Conservation (phyloP, 1,284 basidiomycete genomes). For the Tilletia caries region DNA sequence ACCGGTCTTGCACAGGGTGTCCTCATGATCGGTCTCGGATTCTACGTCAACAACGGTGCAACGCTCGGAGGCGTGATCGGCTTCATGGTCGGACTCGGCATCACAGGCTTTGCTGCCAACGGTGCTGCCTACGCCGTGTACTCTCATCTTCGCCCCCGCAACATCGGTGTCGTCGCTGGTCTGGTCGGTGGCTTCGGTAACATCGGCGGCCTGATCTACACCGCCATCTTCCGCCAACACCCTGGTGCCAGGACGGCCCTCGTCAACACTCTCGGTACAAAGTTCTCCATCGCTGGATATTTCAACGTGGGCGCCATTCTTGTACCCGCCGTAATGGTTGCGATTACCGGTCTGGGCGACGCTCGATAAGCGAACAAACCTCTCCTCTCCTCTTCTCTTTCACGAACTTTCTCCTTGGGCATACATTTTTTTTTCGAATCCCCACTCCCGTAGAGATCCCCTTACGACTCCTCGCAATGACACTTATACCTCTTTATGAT, state of each 20-base stretch:
- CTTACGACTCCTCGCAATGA: too few relatives aligned
- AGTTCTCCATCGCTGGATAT: slow-evolving; percentile 46
- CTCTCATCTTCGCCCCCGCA: slow-evolving; percentile 35
- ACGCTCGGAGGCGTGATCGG: slow-evolving; percentile 36
- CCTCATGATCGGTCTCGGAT: slow-evolving; percentile 58
- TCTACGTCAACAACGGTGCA: slow-evolving; percentile 57
- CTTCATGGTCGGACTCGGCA: slow-evolving; percentile 43
- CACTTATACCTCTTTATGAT: too few relatives aligned
- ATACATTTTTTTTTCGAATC: neutral
- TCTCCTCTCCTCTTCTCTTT: neutral
- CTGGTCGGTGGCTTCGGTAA: slow-evolving; percentile 43
- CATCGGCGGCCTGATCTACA: slow-evolving; percentile 40
- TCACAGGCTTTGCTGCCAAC: slow-evolving; percentile 43
- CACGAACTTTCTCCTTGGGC: neutral
- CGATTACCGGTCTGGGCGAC: slow-evolving; percentile 2
- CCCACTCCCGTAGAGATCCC: too few relatives aligned
- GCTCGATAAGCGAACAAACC: neutral
- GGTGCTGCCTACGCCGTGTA: slow-evolving; percentile 42
- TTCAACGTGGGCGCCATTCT: slow-evolving; percentile 38
- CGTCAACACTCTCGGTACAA: slow-evolving; percentile 32
- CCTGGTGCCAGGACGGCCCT: slow-evolving; percentile 25
- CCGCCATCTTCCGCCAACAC: slow-evolving; percentile 34
- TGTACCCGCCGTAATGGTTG: neutral
- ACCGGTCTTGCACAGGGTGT: slow-evolving; percentile 60
- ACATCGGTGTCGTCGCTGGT: slow-evolving; percentile 28